These are phyloP conservation scores for Anthostomella pinea DNA, from an alignment of 2,329 filamentous ascomycete genomes.

Conservation along the genomic window DNA sequence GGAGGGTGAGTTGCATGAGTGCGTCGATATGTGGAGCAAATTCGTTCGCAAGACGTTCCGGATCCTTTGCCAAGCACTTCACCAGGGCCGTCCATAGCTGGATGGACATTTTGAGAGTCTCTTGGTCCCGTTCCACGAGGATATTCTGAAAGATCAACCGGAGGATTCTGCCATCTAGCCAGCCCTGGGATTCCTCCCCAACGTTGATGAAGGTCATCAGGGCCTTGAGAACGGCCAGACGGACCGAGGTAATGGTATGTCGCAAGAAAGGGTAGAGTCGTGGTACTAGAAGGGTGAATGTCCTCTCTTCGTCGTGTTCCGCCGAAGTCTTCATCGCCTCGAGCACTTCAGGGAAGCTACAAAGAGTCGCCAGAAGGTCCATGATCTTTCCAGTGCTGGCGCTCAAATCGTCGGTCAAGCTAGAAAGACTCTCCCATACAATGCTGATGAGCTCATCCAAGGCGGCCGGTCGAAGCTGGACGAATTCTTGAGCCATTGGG, in stretches of 20 bases:
- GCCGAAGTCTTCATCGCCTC: constrained; percentile 93
- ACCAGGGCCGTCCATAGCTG: constrained; percentile 84
- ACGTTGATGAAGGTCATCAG: constrained; percentile 90
- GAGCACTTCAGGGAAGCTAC: constrained; percentile 88
- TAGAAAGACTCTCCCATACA: constrained; percentile 95
- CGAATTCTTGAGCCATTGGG: constrained; percentile 93
- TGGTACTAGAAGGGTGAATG: constrained; percentile 88
- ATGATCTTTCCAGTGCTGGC: constrained; percentile 98
- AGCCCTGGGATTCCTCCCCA: constrained; percentile 78
- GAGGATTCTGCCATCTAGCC: constrained; percentile 87
- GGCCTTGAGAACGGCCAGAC: constrained; percentile 87
- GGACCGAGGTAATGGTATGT: constrained; percentile 94
- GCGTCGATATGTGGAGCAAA: constrained; percentile 73
- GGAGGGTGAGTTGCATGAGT: constrained; percentile 80
- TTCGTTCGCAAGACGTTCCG: constrained; percentile 65
- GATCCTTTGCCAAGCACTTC: constrained; percentile 61
- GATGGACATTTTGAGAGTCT: constrained; percentile 76
- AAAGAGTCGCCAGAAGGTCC: constrained; percentile 94
- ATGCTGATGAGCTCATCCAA: constrained; percentile 85
- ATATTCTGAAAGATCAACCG: constrained; percentile 93
- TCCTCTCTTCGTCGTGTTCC: constrained; percentile 76
- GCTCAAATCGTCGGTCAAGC: constrained; percentile 93
- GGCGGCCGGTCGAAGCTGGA: constrained; percentile 74
- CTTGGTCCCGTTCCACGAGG: constrained; percentile 84
- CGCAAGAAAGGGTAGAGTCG: constrained; percentile 93